These are phyloP conservation scores for Prinsepia uniflora DNA, from an alignment of 306 rosid genomes.

Conservation along the genomic window DNA sequence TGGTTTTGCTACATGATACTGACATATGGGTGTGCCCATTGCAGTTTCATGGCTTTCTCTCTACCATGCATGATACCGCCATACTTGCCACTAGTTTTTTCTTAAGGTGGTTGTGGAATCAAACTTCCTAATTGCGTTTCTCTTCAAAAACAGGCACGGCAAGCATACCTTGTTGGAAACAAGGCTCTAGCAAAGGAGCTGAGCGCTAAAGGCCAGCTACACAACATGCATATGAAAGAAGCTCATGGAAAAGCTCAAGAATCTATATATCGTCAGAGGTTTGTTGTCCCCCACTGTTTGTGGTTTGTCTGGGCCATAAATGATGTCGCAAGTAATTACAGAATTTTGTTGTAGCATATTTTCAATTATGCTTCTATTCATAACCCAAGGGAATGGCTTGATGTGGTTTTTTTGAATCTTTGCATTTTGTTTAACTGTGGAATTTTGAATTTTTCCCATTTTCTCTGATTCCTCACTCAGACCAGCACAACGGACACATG, in stretches of 20 bases:
- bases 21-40: not conserved
- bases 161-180: conserved; percentile 86
- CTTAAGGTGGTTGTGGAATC: conserved; percentile 16
- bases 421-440: conserved; percentile 1
- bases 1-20: not conserved
- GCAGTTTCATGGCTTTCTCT: conserved; percentile 1
- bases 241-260: conserved; percentile 97
- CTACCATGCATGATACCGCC: not conserved
- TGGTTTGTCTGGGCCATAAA: conserved; percentile 18
- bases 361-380: not conserved
- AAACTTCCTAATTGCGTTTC: conserved; percentile 26
- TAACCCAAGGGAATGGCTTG: conserved; percentile 7
- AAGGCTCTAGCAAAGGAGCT: conserved; percentile 92
- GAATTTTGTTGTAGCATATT: conserved; percentile 5
- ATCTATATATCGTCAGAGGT: conserved; percentile 94
- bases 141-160: conserved; percentile 70
- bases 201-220: conserved; percentile 82
- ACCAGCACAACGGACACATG: not conserved
- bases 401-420: conserved; percentile 4
- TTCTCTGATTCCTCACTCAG: not conserved
- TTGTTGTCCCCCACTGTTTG: conserved; percentile 36
- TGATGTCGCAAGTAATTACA: not conserved
- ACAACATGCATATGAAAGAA: conserved; percentile 90
- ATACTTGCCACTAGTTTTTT: conserved; percentile 6
- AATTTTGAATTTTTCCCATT: not conserved